Percentiles rank a stretch among this genome's conserved stretches.
Conservation (phyloP, 1,139 yeast species). For the Saccharomyces hybrid region DNA sequence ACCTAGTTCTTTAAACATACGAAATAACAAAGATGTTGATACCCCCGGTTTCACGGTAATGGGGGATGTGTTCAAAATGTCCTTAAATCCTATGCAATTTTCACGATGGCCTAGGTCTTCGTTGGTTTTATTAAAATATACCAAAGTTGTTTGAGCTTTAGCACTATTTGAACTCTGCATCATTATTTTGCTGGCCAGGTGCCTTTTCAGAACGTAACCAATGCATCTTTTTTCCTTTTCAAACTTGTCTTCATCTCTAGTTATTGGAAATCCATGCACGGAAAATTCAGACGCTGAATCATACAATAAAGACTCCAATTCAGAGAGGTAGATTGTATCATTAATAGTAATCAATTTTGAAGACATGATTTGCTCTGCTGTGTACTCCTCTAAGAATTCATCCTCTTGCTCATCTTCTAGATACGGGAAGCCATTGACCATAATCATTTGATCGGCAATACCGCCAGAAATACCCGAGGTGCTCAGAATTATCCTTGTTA, state of each 20-base stretch:
- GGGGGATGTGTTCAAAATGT: constrained; percentile 53
- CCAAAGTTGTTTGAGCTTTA: constrained; percentile 12
- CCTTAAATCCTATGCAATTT: constrained; percentile 35
- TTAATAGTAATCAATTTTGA: constrained; percentile 45
- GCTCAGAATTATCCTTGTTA: constrained; percentile 74
- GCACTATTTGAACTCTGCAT: constrained; percentile 11
- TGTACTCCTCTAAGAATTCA: constrained; percentile 41
- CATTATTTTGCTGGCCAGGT: constrained; percentile 14
- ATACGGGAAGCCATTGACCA: constrained; percentile 80
- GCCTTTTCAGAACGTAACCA: constrained; percentile 27
- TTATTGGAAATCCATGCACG: constrained; percentile 53
- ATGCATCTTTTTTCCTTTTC: constrained; percentile 22
- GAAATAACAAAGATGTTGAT: constrained; percentile 56
- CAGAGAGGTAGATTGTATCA: constrained; percentile 27
- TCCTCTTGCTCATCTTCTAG: constrained; percentile 66
- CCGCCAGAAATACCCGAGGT: constrained; percentile 69
- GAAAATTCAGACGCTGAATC: constrained; percentile 29
- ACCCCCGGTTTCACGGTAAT: constrained; percentile 49
- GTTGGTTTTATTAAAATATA: constrained; percentile 17
- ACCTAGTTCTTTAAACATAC: constrained; percentile 71
- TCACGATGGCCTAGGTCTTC: constrained; percentile 11
- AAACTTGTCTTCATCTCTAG: constrained; percentile 25
- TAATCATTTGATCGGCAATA: constrained; percentile 92
- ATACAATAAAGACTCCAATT: constrained; percentile 31
- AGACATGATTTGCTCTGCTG: constrained; percentile 64